Evolutionary conservation across 306 rosid genomes (phyloP), one percentile per base, ranked within the genome.

Genomic region (Bauhinia variegata): DNA sequence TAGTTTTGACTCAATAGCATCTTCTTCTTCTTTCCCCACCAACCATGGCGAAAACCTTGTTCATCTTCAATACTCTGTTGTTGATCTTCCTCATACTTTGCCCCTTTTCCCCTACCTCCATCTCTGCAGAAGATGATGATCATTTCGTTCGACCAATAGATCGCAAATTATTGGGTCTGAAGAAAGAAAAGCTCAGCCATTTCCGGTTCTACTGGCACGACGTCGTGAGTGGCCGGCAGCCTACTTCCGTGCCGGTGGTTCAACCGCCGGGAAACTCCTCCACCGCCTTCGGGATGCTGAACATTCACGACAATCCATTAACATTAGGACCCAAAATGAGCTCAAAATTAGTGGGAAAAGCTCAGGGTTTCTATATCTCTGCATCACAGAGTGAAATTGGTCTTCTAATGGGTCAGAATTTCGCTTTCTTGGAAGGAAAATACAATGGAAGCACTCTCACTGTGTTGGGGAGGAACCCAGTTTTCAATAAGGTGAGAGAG

Each of bases 101-200:
- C 48, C 13, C 11, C n/a, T 10, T 13, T 11, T 1, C 14, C 63
- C 0, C 51, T 3, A 13, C 30, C 18, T 10, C 54, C 1, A 51
- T 60, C 51, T 37, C 42, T 1, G 75, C 39, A 11, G 72, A 55
- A 23, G 62, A 65, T 0, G 68, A 70, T 19, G 36, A 44, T n/a
- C n/a, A n/a, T 5, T 76, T 80, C 17, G 83, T 49, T 42, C 61
- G 46, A 65, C 37, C 39, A 13, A 3, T 77, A 13, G 61, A 80
- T 52, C 64, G 56, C 34, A 55, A 58, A 70, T 64, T 65, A 1
- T 0, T 71, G 5, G 86, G 84, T 3, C 44, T 75, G n/a, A 63
- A 68, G 65, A 53, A 72, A 43, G 82, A 84, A 15, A 84, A 84
- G 78, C 70, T 78, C 2, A 81, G 84, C 77, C 89, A 84, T 65